Evolutionary conservation across 75 land plant species (phyloP), one percentile per base, ranked within the genome.

Genomic region (Pinus albicaulis): DNA sequence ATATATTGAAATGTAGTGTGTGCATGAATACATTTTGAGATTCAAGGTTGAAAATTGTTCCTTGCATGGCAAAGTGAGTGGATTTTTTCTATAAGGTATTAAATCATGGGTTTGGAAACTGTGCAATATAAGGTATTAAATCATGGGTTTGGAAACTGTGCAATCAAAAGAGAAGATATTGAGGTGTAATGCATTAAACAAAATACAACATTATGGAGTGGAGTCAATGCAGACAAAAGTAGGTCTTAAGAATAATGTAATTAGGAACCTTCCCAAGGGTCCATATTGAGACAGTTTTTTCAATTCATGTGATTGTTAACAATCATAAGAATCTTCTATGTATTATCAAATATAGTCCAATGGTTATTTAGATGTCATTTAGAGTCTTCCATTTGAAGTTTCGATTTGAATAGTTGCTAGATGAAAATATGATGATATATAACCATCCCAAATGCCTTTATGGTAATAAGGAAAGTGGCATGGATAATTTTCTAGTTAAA

Each of bases 81-180:
- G 52, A 59, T 48, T 56, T n/a, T n/a, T n/a, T n/a, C 28, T 55
- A 80, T 23, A 84, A 94, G 98, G 82, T 98, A 98, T 74, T 76
- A 82, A 71, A 94, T 89, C 79, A 90, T 98, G 95, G 98, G 99
- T n/a, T 74, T 98, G 77, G 84, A 86, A 71, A 95, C 99, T 1
- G 78, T 86, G 34, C 92, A 98, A 77, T 83, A n/a, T n/a, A n/a
- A n/a, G n/a, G n/a, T n/a, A n/a, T n/a, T n/a, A n/a, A 28, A 28
- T 0, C 28, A 0, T 28, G 1, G 28, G 28, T 28, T 28, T 28
- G 28, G 28, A 28, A 28, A 28, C 28, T 28, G 1, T 86, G 34
- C 92, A 98, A 77, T 83, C 88, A n/a, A 84, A 82, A 64, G 81
- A 82, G 58, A 58, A 78, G 52, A 52, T 80, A 53, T 80, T 84